Base-by-base conservation (phyloP, 2,329 filamentous ascomycete species). In the Colletotrichum chrysophilum region DNA sequence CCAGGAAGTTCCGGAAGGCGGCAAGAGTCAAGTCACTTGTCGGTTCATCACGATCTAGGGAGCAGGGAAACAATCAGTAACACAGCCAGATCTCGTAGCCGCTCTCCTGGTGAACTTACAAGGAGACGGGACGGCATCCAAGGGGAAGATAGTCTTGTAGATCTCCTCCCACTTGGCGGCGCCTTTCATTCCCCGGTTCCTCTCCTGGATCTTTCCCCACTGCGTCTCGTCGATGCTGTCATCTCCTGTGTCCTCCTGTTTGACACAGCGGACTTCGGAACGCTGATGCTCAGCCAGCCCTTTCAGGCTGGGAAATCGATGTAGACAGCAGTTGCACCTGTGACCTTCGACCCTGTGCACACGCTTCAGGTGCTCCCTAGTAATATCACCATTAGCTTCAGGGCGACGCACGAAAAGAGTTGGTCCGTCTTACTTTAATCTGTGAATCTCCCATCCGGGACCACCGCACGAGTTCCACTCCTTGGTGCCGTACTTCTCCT, bases 401-500 rank as follows among this genome's bases (percentile, higher is more conserved):
- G 9, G 21, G 3, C 3, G 21, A 24, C 21, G 21, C 21, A 24
- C 21, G 21, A 24, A 24, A 24, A 24, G 21, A 24, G 21, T 24
- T 24, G 21, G 21, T 24, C 21, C 21, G 21, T 24, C 71, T 34
- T 65, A 74, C 71, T 74, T 74, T 16, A 74, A 3, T 24, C 71
- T 64, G 12, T 24, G 26, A 13, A 74, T 60, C 13, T 65, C 10
- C 66, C 66, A 74, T 2, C 71, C 66, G 6, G 8, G 10, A 1
- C 66, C 71, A 4, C 16, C 30, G 13, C 71, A 74, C 1, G 26
- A 58, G 6, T 18, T 64, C 65, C 65, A 70, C 9, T 67, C 26
- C 32, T 66, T 66, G 5, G 18, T 55, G 28, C 71, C 9, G 24
- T 70, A 74, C 3, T 48, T 70, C 6, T 26, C n/a, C 6, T 9